Evolutionary conservation across 2,329 filamentous ascomycete genomes (phyloP).

Genomic region (Xylariaceae sp.): DNA sequence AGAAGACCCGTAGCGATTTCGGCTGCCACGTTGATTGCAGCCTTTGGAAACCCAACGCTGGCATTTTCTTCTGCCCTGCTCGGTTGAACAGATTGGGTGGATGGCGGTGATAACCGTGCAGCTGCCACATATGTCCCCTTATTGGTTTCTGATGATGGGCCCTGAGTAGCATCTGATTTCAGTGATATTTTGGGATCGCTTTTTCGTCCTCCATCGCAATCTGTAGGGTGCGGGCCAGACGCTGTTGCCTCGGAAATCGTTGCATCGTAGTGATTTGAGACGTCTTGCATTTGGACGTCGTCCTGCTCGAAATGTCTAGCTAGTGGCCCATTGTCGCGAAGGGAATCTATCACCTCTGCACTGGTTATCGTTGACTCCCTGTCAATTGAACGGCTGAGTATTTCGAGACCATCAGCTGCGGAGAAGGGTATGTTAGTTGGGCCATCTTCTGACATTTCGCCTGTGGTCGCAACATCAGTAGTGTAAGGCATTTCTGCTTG

Average conservation of each 20-base stretch:
- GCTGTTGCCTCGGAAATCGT: neutral
- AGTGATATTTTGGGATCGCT: constrained; percentile 14
- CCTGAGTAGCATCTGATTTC: constrained; percentile 23
- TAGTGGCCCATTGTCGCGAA: neutral
- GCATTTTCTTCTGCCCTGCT: constrained; percentile 3
- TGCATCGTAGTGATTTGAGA: neutral
- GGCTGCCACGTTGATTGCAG: constrained; percentile 1
- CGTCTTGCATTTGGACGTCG: neutral
- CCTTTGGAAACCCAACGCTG: constrained; percentile 9
- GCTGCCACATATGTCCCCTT: constrained; percentile 32
- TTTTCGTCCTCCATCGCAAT: constrained; percentile 6
- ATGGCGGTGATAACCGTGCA: constrained; percentile 24
- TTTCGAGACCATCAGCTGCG: constrained; percentile 30
- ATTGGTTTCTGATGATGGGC: neutral
- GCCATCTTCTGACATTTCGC: neutral
- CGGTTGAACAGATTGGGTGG: constrained; percentile 24
- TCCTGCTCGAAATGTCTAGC: neutral
- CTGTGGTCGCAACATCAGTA: neutral
- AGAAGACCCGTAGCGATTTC: constrained; percentile 18
- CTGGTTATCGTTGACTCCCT: constrained; percentile 17
- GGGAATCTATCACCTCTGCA: constrained; percentile 9
- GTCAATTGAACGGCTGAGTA: constrained; percentile 25
- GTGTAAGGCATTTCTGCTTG: constrained; percentile 3
- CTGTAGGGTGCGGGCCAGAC: neutral
- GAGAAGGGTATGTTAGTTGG: constrained; percentile 14